These are phyloP conservation scores for Heliamphora pulchella DNA, from an alignment of 179 eudicot genomes.

Conservation along the genomic window DNA sequence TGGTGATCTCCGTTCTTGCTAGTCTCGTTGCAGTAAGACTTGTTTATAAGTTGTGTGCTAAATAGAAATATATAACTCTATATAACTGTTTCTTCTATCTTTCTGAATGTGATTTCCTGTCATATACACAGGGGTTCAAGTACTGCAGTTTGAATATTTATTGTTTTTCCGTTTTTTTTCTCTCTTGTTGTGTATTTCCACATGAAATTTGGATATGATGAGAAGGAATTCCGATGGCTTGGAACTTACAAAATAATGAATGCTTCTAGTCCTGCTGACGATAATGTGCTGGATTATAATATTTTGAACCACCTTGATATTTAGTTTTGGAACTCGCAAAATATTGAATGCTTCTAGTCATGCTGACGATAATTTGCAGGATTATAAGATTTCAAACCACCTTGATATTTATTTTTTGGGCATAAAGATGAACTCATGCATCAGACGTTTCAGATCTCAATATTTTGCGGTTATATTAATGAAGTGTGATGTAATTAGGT, in stretches of 20 bases:
- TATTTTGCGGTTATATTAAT: no score
- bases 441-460: no score
- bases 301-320: neutral
- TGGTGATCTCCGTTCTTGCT: no score
- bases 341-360: neutral
- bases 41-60: no score
- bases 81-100: no score
- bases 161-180: neutral
- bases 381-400: neutral
- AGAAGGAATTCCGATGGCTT: neutral
- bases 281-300: neutral
- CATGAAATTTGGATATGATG: neutral
- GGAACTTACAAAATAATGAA: neutral
- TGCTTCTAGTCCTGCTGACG: neutral
- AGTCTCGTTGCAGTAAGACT: no score
- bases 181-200: neutral
- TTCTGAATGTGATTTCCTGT: neutral
- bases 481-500: neutral
- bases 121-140: neutral
- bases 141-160: neutral
- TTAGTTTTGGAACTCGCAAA: neutral
- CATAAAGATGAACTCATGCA: neutral
- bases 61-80: no score
- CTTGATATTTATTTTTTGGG: neutral
- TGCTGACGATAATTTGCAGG: neutral